Percentiles rank a stretch among this genome's conserved stretches.
These are phyloP conservation scores for Thielaviopsis ethacetica DNA, from an alignment of 2,329 filamentous ascomycete genomes.

Conservation along the genomic window DNA sequence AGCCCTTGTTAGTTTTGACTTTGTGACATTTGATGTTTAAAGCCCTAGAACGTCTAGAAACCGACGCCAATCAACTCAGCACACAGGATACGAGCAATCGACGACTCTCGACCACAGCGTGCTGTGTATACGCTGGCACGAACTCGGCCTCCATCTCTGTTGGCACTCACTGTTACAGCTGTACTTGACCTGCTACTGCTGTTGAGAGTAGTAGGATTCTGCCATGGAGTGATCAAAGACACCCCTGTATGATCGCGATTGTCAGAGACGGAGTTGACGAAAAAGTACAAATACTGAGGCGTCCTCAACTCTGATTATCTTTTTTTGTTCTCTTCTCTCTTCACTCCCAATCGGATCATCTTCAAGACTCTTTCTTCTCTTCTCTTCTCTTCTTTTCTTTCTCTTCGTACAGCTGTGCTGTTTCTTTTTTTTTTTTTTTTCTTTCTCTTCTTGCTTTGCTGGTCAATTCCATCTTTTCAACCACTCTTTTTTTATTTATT, in stretches of 20 bases:
- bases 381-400: conserved; percentile 1
- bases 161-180: too few relatives aligned
- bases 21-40: neutral
- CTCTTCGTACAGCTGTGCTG: conserved; percentile 11
- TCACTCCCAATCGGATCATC: conserved; percentile 7
- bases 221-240: too few relatives aligned
- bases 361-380: conserved; percentile 4
- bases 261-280: too few relatives aligned
- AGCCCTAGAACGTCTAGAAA: neutral
- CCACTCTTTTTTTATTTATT: neutral
- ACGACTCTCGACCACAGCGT: too few relatives aligned
- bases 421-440: neutral
- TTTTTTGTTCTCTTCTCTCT: conserved; percentile 3
- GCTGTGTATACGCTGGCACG: too few relatives aligned
- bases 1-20: neutral
- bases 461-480: conserved; percentile 9
- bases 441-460: conserved; percentile 8
- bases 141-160: too few relatives aligned
- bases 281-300: neutral
- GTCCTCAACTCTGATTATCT: neutral
- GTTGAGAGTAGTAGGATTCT: too few relatives aligned
- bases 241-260: too few relatives aligned
- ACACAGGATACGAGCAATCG: too few relatives aligned
- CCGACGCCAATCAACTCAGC: too few relatives aligned
- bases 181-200: too few relatives aligned